These are phyloP conservation scores for Adansonia gregorii DNA, from an alignment of 441 rosid species.

Conservation along the genomic window DNA sequence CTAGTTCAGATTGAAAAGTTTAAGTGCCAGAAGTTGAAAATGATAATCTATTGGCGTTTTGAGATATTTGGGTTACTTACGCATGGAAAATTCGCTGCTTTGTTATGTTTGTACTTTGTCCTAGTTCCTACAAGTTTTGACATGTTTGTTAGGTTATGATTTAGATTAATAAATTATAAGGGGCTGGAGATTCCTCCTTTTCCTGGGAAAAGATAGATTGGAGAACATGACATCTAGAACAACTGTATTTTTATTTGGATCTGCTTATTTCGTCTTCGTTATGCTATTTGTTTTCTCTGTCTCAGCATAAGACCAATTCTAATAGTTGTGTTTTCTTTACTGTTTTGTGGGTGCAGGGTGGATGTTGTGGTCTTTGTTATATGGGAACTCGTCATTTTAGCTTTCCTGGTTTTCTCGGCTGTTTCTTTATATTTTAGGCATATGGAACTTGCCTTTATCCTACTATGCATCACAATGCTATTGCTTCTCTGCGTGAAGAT, in stretches of 20 bases:
- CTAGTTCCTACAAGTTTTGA: slow-evolving; percentile 14
- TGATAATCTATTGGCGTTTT: background rate
- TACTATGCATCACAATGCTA: slow-evolving; percentile 67
- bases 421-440: slow-evolving; percentile 86
- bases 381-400: slow-evolving; percentile 87
- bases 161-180: slow-evolving; percentile 4
- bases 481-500: slow-evolving; percentile 83
- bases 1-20: background rate
- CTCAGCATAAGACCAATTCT: slow-evolving; percentile 19
- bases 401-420: slow-evolving; percentile 88
- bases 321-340: slow-evolving; percentile 15
- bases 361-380: slow-evolving; percentile 88
- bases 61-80: background rate
- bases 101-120: background rate
- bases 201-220: slow-evolving; percentile 6
- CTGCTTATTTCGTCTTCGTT: background rate
- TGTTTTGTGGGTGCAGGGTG: slow-evolving; percentile 59
- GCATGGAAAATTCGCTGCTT: background rate
- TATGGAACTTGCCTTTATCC: slow-evolving; percentile 64
- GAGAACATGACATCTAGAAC: background rate
- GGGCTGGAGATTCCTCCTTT: background rate
- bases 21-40: background rate
- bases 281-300: slow-evolving; percentile 14
- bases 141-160: slow-evolving; percentile 11
- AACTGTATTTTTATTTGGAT: slow-evolving; percentile 1